phyloP scores from a whole-genome alignment of 164 flowering plant species.

The Kingdonia uniflora region DNA sequence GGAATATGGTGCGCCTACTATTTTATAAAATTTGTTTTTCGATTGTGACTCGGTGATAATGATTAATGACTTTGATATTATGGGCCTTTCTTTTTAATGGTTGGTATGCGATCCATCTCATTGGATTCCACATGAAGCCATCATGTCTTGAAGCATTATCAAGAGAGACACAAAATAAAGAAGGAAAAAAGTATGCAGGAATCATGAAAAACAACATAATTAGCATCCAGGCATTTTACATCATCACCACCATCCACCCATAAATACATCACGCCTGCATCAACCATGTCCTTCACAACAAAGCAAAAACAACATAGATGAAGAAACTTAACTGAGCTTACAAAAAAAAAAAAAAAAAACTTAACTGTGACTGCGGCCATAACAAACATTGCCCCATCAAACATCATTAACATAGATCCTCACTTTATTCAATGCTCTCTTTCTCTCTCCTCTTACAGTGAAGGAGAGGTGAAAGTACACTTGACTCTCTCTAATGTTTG shows the following conservation, averaged over 20 bases:
- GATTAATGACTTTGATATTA: background rate
- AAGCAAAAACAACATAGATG: constrained; percentile 4
- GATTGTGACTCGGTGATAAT: background rate
- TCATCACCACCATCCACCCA: constrained; percentile 18
- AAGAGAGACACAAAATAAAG: background rate
- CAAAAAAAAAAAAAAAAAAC: no score
- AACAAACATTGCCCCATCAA: constrained; percentile 6
- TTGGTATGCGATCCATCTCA: background rate
- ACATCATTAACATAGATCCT: constrained; percentile 2
- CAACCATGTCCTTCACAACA: no score
- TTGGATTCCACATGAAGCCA: constrained; percentile 3
- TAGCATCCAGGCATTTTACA: constrained; percentile 17
- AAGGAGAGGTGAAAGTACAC: constrained; percentile 6
- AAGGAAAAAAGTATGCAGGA: background rate
- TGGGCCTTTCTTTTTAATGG: background rate
- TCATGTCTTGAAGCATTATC: constrained; percentile 1
- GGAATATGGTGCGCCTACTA: no score
- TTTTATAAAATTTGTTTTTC: no score
- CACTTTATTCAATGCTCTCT: background rate
- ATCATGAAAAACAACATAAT: constrained; percentile 4
- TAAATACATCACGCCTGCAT: no score
- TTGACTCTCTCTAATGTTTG: constrained; percentile 35
- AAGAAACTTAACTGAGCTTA: constrained; percentile 9
- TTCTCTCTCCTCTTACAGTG: background rate
- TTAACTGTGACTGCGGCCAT: constrained; percentile 1